Evolutionary conservation across 1,139 yeast species (phyloP), one percentile per base, ranked within the genome.

Genomic region (Kodamaea sp.): DNA sequence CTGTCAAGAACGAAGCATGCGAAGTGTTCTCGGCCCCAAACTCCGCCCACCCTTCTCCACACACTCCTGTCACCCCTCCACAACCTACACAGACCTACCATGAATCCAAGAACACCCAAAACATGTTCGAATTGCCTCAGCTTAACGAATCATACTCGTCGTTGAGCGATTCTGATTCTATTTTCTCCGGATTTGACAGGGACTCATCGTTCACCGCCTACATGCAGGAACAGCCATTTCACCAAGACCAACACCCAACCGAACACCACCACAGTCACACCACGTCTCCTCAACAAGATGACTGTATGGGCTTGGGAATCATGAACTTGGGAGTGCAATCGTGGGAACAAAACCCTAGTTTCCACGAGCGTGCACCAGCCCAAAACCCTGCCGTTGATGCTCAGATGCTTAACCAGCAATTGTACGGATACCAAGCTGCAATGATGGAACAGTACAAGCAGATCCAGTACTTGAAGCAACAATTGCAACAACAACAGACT

Each of bases 1-100:
- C 80, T 15, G 68, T 67, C 27, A 73, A 73, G 56, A 57, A 46
- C 27, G 66, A 54, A 14, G 61, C 57, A 13, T 42, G 36, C 9
- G 53, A 43, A 21, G 39, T 32, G 8, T 33, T 34, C 16, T 31
- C 34, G 10, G 40, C 22, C 7, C 32, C 38, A 18, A 37, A 29
- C 14, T 27, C 26, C 4, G 21, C 26, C 19, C 16, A 28, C 7
- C 26, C 37, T 14, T 25, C 40, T 11, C 14, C 22, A n/a, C 24
- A 37, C 11, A 32, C 44, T 13, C 41, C 44, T 4, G 24, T 34
- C 2, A 33, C 30, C 10, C 37, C 46, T 13, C 38, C 44, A 2
- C 29, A 32, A 15, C 36, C 31, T 11, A 28, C 37, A n/a, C 27
- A 15, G 18, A 11, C 39, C 8, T 22, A 28, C 5, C 33, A 29